A percentile compares a stretch with the other conserved stretches of the same genome.
These are phyloP conservation scores for Claviceps sp. DNA, from an alignment of 2,329 filamentous ascomycete species.

Conservation along the genomic window DNA sequence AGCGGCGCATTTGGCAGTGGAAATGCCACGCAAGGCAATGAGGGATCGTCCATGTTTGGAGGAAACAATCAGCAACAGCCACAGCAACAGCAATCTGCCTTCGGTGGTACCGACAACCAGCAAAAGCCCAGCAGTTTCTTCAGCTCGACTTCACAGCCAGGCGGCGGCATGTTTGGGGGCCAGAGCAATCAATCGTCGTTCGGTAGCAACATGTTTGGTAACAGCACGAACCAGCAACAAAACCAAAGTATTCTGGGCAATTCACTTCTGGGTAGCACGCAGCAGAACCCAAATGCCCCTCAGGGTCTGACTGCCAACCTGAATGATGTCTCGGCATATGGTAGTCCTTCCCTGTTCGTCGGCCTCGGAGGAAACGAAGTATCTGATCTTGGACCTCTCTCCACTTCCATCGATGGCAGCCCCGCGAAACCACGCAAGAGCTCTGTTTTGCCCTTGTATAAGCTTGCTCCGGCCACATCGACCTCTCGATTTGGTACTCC, in stretches of 20 bases:
- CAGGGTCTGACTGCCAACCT: conserved; percentile 66
- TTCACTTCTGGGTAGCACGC: conserved; percentile 47
- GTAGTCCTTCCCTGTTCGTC: conserved; percentile 74
- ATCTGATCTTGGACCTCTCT: conserved; percentile 73
- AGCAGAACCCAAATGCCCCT: conserved; percentile 35
- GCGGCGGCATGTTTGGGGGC: conserved; percentile 41
- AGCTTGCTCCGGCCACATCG: conserved; percentile 62
- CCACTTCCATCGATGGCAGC: conserved; percentile 71
- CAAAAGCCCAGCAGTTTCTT: conserved; percentile 38
- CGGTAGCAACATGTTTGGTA: conserved; percentile 31
- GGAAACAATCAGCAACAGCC: conserved; percentile 24
- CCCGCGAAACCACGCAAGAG: conserved; percentile 57
- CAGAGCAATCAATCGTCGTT: conserved; percentile 32
- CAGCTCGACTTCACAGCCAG: conserved; percentile 30
- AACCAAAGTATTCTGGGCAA: conserved; percentile 30
- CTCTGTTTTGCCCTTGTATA: conserved; percentile 74
- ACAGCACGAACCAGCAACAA: conserved; percentile 34
- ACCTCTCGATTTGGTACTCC: conserved; percentile 71
- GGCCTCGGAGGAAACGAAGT: conserved; percentile 50
- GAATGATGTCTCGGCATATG: conserved; percentile 77
- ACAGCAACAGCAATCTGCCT: conserved; percentile 27
- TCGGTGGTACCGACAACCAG: conserved; percentile 29
- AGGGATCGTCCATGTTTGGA: conserved; percentile 31
- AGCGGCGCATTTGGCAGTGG: conserved; percentile 27
- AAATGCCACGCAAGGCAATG: conserved; percentile 21